Evolutionary conservation across 1,284 basidiomycete species (phyloP).

Genomic region (Testicularia cyperi): DNA sequence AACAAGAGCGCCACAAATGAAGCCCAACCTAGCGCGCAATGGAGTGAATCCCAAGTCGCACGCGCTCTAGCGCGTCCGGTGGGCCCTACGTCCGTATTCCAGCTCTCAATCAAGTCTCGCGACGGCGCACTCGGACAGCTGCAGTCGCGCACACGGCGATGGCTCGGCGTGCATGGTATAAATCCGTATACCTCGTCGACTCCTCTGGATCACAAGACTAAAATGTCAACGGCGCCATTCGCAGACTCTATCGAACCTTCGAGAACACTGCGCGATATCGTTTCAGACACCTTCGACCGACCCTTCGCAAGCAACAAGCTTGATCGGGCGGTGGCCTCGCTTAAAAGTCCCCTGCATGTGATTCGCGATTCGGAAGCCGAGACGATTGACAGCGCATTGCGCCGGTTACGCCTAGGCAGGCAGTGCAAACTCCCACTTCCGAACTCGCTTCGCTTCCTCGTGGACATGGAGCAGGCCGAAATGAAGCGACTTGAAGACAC

Average conservation of each 20-base stretch:
- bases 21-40: too few species aligned
- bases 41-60: too few species aligned
- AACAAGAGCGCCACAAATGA: too few species aligned
- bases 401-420: constrained; percentile 7
- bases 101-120: not conserved
- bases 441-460: not conserved
- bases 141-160: not conserved
- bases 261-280: too few species aligned
- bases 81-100: not conserved
- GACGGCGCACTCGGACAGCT: not conserved
- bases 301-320: too few species aligned
- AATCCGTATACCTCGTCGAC: not conserved
- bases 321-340: not conserved
- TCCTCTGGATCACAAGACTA: not conserved
- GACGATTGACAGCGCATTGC: constrained; percentile 1
- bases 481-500: constrained; percentile 11
- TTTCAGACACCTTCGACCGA: too few species aligned
- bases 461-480: constrained; percentile 16
- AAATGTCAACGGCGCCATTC: not conserved
- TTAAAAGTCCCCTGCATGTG: too few species aligned
- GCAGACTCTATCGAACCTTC: too few species aligned
- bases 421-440: constrained; percentile 10
- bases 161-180: not conserved
- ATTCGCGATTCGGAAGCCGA: too few species aligned
- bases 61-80: too few species aligned